These are phyloP conservation scores for Phialophora tarda DNA, from an alignment of 2,329 filamentous ascomycete genomes.

Conservation along the genomic window DNA sequence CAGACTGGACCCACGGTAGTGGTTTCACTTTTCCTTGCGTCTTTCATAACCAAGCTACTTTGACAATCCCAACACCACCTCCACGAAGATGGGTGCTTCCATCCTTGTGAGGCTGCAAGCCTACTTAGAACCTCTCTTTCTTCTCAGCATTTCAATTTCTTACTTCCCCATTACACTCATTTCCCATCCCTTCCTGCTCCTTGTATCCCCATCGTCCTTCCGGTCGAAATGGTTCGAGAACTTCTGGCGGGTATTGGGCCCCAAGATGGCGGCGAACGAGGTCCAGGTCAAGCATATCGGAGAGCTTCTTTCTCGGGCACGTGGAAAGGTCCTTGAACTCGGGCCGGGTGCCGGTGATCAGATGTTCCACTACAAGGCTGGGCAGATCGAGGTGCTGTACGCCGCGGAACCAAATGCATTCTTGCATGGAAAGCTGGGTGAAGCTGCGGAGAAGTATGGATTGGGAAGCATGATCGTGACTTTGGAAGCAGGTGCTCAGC, in stretches of 20 bases:
- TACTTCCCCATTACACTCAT: slow-evolving; percentile 31
- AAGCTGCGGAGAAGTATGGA: slow-evolving; percentile 41
- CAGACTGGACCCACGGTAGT: neutral
- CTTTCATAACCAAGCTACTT: neutral
- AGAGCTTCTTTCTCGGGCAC: slow-evolving; percentile 41
- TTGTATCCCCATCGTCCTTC: slow-evolving; percentile 28
- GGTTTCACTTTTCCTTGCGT: neutral
- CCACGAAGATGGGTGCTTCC: slow-evolving; percentile 23
- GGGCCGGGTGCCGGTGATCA: slow-evolving; percentile 55
- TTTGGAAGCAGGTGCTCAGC: slow-evolving; percentile 49
- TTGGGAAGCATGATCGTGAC: slow-evolving; percentile 49
- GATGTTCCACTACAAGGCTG: slow-evolving; percentile 47
- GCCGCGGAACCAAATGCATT: slow-evolving; percentile 51
- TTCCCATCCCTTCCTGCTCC: slow-evolving; percentile 29
- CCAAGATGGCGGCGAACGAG: slow-evolving; percentile 34
- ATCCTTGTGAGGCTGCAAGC: slow-evolving; percentile 22
- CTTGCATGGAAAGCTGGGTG: slow-evolving; percentile 44
- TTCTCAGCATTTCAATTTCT: slow-evolving; percentile 30
- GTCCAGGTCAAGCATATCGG: slow-evolving; percentile 34
- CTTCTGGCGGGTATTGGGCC: slow-evolving; percentile 34
- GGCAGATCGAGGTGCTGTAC: slow-evolving; percentile 46
- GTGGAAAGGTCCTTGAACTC: slow-evolving; percentile 52
- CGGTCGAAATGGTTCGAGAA: slow-evolving; percentile 37
- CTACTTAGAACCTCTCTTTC: slow-evolving; percentile 25
- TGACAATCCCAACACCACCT: neutral